Percentiles rank a stretch among this genome's conserved stretches.
Evolutionary conservation across 2,329 filamentous ascomycete species (phyloP).

Genomic region (Fusarium secorum): DNA sequence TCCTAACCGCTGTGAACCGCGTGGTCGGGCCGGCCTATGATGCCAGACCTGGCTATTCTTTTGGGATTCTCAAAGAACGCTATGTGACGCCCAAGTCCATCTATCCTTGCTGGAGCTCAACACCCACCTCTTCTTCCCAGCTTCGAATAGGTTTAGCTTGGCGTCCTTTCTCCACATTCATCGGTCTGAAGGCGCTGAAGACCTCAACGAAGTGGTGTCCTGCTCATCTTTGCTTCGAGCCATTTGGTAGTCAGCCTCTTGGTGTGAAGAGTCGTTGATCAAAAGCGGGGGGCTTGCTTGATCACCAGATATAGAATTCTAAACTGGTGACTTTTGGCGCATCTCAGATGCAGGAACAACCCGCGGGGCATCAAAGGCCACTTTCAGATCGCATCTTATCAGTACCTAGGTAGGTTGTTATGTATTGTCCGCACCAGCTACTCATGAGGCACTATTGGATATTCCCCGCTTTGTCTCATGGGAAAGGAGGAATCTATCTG

Average conservation of each 20-base stretch:
- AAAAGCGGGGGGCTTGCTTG: conserved; percentile 13
- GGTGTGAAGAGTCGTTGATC: conserved; percentile 9
- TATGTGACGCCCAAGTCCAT: conserved; percentile 28
- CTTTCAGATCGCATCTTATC: conserved; percentile 16
- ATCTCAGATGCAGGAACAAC: conserved; percentile 33
- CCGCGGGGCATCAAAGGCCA: conserved; percentile 9
- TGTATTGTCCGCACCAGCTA: not conserved
- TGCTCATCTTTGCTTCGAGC: conserved; percentile 15
- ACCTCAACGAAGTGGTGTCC: conserved; percentile 20
- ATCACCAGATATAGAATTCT: conserved; percentile 28
- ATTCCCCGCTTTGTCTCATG: not conserved
- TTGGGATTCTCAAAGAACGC: conserved; percentile 20
- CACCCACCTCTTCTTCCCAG: conserved; percentile 12
- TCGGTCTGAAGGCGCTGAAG: conserved; percentile 12
- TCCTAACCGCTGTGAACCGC: conserved; percentile 28
- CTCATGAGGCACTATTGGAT: not conserved
- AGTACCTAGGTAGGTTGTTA: not conserved
- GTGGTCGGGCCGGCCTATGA: conserved; percentile 37
- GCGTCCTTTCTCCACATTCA: conserved; percentile 22
- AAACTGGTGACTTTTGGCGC: conserved; percentile 21
- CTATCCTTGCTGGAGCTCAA: conserved; percentile 30
- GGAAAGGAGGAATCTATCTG: not conserved
- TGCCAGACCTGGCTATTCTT: conserved; percentile 31
- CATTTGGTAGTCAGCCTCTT: conserved; percentile 8
- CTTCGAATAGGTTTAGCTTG: conserved; percentile 21